Conservation (phyloP, 176 grass and related monocot species). For the Juncus effusus region DNA sequence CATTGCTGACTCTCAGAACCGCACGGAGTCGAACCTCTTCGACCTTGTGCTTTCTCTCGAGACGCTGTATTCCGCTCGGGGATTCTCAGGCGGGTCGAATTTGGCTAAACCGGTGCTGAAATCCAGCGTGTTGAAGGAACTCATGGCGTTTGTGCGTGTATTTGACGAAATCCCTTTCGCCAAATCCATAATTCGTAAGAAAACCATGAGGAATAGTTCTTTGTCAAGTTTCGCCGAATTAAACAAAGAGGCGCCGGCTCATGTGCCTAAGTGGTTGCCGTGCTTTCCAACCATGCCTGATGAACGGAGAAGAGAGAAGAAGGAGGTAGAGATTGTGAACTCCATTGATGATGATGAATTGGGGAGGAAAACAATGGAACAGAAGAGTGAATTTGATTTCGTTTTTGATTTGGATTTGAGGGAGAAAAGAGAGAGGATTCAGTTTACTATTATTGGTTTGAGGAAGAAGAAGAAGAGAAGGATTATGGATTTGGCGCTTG, state of each 20-base stretch:
- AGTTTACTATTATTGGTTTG: constrained; percentile 25
- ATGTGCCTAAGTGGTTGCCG: constrained; percentile 58
- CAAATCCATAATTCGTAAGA: constrained; percentile 32
- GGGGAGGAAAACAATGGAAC: neutral
- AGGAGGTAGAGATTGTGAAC: neutral
- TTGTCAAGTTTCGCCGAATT: constrained; percentile 39
- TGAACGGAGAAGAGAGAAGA: neutral
- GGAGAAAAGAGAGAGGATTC: constrained; percentile 46
- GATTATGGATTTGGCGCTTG: constrained; percentile 4
- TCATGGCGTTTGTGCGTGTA: constrained; percentile 32
- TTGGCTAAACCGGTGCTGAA: constrained; percentile 32
- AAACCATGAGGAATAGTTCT: no score
- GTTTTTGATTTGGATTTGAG: constrained; percentile 28
- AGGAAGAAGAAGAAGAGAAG: constrained; percentile 22
- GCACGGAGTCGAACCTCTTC: constrained; percentile 47
- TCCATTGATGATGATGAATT: neutral
- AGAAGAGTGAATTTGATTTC: neutral
- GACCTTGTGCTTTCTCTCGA: constrained; percentile 50
- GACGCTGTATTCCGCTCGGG: constrained; percentile 22
- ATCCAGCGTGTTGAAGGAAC: constrained; percentile 38
- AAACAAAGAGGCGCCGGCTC: constrained; percentile 31
- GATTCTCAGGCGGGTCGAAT: constrained; percentile 43
- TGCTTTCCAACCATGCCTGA: constrained; percentile 44
- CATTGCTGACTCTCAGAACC: constrained; percentile 36
- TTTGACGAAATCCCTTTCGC: constrained; percentile 50